These are phyloP conservation scores for Mycena sp. DNA, from an alignment of 1,284 basidiomycete species.

Conservation along the genomic window DNA sequence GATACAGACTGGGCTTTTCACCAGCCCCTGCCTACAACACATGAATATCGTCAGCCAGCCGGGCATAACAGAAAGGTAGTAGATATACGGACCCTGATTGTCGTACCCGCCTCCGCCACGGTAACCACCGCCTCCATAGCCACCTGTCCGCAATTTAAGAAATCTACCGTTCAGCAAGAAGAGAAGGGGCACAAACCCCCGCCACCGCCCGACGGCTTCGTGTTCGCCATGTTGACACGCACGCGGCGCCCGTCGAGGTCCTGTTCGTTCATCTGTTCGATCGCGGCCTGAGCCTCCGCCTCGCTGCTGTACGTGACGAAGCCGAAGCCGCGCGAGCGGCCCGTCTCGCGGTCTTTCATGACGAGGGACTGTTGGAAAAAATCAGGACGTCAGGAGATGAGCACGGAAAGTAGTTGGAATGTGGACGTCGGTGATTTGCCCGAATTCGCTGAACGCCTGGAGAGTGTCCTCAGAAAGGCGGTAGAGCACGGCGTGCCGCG, in stretches of 20 bases:
- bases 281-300: conserved; percentile 10
- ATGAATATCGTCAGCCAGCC: neutral
- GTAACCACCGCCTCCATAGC: neutral
- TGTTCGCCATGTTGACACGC: conserved; percentile 22
- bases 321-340: conserved; percentile 3
- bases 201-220: conserved; percentile 61
- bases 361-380: conserved; percentile 6
- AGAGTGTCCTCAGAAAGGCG: neutral
- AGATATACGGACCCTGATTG: neutral
- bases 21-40: neutral
- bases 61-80: neutral
- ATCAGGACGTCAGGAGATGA: neutral
- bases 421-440: conserved; percentile 1
- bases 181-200: conserved; percentile 29
- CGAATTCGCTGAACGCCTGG: conserved; percentile 9
- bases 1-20: neutral
- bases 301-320: conserved; percentile 1
- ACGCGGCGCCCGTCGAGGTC: conserved; percentile 16
- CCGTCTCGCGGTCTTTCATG: conserved; percentile 21
- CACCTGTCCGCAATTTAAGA: neutral
- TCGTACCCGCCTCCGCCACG: neutral
- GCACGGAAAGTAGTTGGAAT: neutral
- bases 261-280: conserved; percentile 3
- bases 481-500: neutral
- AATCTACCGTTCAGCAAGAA: neutral